phyloP scores from a whole-genome alignment of 495 filamentous ascomycete genomes.

The Aspergillus affinis region DNA sequence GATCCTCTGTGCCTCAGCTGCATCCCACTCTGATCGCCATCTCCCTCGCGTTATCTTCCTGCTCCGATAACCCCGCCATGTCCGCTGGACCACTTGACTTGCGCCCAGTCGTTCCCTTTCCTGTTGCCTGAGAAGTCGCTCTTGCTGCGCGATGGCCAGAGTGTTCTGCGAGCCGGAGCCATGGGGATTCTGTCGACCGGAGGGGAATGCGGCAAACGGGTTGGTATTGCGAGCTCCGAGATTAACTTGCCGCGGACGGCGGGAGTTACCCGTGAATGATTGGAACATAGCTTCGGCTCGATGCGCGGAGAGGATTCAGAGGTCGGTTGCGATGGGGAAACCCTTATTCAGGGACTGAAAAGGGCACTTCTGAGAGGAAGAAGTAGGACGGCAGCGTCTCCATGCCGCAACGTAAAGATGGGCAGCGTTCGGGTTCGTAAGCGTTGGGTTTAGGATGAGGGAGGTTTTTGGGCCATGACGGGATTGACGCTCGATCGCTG shows the following conservation, averaged over 20 bases:
- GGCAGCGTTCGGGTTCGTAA: neutral
- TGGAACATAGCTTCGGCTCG: slow-evolving; percentile 66
- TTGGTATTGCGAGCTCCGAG: slow-evolving; percentile 82
- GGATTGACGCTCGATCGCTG: neutral
- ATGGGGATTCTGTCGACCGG: slow-evolving; percentile 38
- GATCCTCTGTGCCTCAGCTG: slow-evolving; percentile 31
- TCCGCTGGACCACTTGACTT: slow-evolving; percentile 69
- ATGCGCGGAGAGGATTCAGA: slow-evolving; percentile 14
- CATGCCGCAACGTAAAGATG: slow-evolving; percentile 28
- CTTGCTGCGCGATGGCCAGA: slow-evolving; percentile 80
- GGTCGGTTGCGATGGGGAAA: slow-evolving; percentile 13
- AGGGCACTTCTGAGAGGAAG: neutral
- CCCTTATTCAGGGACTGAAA: neutral
- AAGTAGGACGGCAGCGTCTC: slow-evolving; percentile 21
- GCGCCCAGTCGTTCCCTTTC: slow-evolving; percentile 79
- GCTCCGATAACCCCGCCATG: slow-evolving; percentile 77
- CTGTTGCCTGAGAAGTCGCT: slow-evolving; percentile 74
- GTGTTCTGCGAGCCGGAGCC: slow-evolving; percentile 67
- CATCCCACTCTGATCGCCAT: slow-evolving; percentile 72
- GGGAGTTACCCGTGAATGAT: slow-evolving; percentile 83
- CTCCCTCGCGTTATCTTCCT: slow-evolving; percentile 54
- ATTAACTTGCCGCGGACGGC: slow-evolving; percentile 87
- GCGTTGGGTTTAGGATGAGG: slow-evolving; percentile 5
- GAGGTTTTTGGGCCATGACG: slow-evolving; percentile 6
- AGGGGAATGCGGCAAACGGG: slow-evolving; percentile 63